Evolutionary conservation across 257 asterid genomes (phyloP).

Genomic region (Gynochthodes officinalis): DNA sequence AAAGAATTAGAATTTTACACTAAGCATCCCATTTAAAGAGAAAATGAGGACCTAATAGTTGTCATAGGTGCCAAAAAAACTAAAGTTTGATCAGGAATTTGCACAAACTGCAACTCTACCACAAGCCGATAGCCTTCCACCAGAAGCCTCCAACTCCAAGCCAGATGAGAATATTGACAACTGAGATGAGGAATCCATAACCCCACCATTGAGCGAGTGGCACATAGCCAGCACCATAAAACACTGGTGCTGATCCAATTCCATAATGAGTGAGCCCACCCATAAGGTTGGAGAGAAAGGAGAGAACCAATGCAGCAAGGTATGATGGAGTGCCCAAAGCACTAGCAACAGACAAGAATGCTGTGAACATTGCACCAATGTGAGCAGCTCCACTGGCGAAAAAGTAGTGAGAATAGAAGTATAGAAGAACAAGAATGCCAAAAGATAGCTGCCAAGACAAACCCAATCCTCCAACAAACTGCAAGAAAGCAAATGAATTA

Average conservation of each 20-base stretch:
- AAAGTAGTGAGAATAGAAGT: conserved; percentile 97
- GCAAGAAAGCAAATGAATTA: conserved; percentile 25
- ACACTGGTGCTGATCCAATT: conserved; percentile 84
- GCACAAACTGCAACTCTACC: conserved; percentile 34
- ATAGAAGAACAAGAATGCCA: conserved; percentile 84
- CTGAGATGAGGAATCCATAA: conserved; percentile 69
- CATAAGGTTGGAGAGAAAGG: conserved; percentile 88
- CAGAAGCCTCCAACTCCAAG: conserved; percentile 87
- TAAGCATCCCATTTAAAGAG: not conserved
- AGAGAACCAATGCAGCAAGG: conserved; percentile 71
- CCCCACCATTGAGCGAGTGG: conserved; percentile 93
- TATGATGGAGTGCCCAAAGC: conserved; percentile 92
- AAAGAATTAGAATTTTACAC: conserved; percentile 6
- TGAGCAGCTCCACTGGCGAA: conserved; percentile 99
- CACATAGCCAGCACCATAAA: conserved; percentile 83
- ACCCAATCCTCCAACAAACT: conserved; percentile 94
- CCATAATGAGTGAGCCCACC: conserved; percentile 93
- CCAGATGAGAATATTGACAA: conserved; percentile 83
- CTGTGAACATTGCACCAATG: conserved; percentile 97
- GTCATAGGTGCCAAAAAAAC: not conserved
- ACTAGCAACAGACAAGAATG: conserved; percentile 85
- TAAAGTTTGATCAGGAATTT: not conserved
- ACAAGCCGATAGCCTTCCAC: conserved; percentile 95
- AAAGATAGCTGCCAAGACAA: conserved; percentile 95
- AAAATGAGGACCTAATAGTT: not conserved